Evolutionary conservation across 192 early-diverging fungal species (phyloP), one percentile per base, ranked within the genome.

Genomic region (Backusella mclennaniae): DNA sequence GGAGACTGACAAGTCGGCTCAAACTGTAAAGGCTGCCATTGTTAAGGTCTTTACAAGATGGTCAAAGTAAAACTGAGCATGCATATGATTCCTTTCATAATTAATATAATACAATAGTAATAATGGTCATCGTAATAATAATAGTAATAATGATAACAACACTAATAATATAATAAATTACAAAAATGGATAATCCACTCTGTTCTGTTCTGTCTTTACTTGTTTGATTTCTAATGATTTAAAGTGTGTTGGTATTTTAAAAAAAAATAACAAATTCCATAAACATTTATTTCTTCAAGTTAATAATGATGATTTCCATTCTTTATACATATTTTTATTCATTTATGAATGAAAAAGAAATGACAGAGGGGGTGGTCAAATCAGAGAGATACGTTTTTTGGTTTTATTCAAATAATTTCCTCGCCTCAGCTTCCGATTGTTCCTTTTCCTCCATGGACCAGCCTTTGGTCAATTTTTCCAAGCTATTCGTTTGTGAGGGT

Each of bases 1-100:
- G 82, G 97, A 98, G 71, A 88, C 89, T 35, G 96, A 96, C 78
- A 95, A 92, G 82, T 92, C 92, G 6, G 95, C 93, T 6, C 80
- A 85, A 52, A 88, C 90, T 21, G 86, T 97, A 69, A 91, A 91
- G 75, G 89, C 90, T 69, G 93, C 94, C 11, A 87, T 94, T 67
- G 73, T 35, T 69, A 87, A 92, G 72, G 87, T 85, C 31, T 79
- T 90, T 59, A 49, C 77, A 52, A 81, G 77, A 59, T 85, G 82
- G 82, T 33, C 71, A 73, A 78, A 78, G 29, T 74, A 73, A 49
- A 33, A 19, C 4, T 6, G 19, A 17, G 33, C 33, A 33, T 33
- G 3, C 35, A 68, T 68, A 68, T 35, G 1, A 17, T 33, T 19
- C 1, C 5, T 68, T 33, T 35, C 35, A 68, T 36, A n/a, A 36